Conservation (phyloP, 768 basidiomycete species). For the Gymnopilus junonius region DNA sequence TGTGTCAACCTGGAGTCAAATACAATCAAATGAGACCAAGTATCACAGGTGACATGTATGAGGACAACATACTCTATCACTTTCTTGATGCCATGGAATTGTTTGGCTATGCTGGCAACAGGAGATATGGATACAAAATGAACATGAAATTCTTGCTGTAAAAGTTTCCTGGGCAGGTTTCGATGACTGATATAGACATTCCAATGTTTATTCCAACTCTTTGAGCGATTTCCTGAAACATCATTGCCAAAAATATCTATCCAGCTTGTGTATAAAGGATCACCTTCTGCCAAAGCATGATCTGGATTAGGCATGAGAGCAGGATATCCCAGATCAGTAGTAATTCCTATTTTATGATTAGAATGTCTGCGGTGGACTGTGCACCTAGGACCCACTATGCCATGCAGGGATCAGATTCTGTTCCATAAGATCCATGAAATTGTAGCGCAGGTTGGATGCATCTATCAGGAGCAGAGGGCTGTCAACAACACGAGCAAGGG, state of each 20-base stretch:
- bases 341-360: neutral
- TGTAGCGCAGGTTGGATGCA: neutral
- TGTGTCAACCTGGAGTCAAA: conserved; percentile 36
- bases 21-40: neutral
- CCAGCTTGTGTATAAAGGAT: conserved; percentile 35
- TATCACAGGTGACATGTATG: neutral
- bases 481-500: neutral
- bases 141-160: conserved; percentile 30
- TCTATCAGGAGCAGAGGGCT: neutral
- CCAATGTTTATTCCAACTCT: conserved; percentile 50
- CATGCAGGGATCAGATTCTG: neutral
- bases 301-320: conserved; percentile 38
- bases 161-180: no score
- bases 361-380: neutral
- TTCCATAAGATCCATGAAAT: neutral
- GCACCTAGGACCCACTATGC: neutral
- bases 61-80: conserved; percentile 33
- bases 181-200: conserved; percentile 26
- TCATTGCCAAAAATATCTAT: conserved; percentile 43
- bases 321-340: neutral
- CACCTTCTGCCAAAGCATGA: conserved; percentile 31
- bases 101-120: conserved; percentile 38
- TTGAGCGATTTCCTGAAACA: conserved; percentile 47
- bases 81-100: conserved; percentile 36
- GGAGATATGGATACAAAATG: conserved; percentile 45